phyloP scores from a whole-genome alignment of 768 basidiomycete species.

The Panaeolus papilionaceus region DNA sequence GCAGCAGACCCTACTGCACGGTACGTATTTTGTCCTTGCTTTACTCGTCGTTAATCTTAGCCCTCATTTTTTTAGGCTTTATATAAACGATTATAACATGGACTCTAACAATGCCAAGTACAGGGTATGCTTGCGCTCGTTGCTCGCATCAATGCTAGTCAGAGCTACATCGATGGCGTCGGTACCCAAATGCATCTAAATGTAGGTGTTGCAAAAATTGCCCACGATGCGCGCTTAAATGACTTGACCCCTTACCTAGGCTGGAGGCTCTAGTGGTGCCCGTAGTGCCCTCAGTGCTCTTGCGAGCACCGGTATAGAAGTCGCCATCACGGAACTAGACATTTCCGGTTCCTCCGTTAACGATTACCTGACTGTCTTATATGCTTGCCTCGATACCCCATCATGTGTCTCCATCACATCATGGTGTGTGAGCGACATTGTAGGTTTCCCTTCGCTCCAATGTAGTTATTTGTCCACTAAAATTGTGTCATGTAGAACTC shows the following conservation, averaged over 20 bases:
- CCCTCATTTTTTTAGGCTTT: constrained; percentile 26
- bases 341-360: constrained; percentile 43
- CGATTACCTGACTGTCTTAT: constrained; percentile 51
- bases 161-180: constrained; percentile 49
- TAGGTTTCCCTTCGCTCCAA: constrained; percentile 26
- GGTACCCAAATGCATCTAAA: constrained; percentile 52
- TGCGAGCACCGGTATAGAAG: constrained; percentile 47
- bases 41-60: too few relatives aligned
- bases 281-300: constrained; percentile 51
- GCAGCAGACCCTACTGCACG: constrained; percentile 47
- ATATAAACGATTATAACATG: constrained; percentile 39
- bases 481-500: constrained; percentile 35
- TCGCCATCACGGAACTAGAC: constrained; percentile 56
- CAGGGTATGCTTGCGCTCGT: constrained; percentile 44
- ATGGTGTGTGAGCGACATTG: constrained; percentile 55
- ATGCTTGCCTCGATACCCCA: constrained; percentile 49
- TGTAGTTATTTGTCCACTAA: too few relatives aligned
- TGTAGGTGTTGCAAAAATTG: constrained; percentile 24
- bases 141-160: constrained; percentile 41
- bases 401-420: constrained; percentile 53
- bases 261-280: constrained; percentile 46
- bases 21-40: constrained; percentile 20
- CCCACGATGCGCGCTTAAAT: not conserved
- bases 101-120: constrained; percentile 51
- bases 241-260: constrained; percentile 24